Conservation (phyloP, 495 filamentous ascomycete species). For the Neurospora sp. region DNA sequence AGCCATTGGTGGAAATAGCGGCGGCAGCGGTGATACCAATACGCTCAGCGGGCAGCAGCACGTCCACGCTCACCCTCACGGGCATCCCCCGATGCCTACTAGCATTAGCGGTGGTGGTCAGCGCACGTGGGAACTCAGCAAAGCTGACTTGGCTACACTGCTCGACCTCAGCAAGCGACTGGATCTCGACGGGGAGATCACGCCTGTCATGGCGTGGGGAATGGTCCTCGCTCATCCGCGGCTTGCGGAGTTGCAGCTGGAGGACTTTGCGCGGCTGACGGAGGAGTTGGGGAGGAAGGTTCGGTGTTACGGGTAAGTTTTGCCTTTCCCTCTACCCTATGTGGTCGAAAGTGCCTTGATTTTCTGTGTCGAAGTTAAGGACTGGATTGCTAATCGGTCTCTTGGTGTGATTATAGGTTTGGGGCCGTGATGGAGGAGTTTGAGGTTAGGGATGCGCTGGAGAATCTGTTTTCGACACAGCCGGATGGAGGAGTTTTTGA, state of each 20-base stretch:
- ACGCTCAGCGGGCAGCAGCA: not conserved
- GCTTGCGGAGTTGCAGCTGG: slow-evolving; percentile 49
- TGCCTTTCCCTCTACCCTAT: not conserved
- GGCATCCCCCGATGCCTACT: not conserved
- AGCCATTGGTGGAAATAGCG: not conserved
- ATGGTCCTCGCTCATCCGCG: slow-evolving; percentile 64
- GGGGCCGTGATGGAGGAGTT: slow-evolving; percentile 85
- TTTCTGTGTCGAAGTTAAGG: not conserved
- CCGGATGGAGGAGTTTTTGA: slow-evolving; percentile 26
- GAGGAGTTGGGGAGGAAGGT: slow-evolving; percentile 69
- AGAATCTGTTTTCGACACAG: slow-evolving; percentile 57
- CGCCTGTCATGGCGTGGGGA: slow-evolving; percentile 93
- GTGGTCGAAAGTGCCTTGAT: not conserved
- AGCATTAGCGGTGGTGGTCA: slow-evolving; percentile 17
- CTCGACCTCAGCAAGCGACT: slow-evolving; percentile 77
- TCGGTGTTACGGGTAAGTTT: slow-evolving; percentile 83
- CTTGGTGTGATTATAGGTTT: slow-evolving; percentile 42
- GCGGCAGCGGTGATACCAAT: slow-evolving; percentile 9
- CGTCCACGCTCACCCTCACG: not conserved
- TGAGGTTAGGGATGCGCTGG: slow-evolving; percentile 78
- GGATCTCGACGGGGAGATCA: slow-evolving; percentile 85
- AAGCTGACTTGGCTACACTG: slow-evolving; percentile 64
- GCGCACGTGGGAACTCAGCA: slow-evolving; percentile 61
- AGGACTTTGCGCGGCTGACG: slow-evolving; percentile 65
- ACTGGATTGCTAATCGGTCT: slow-evolving; percentile 7